Evolutionary conservation across 2,329 filamentous ascomycete species (phyloP).

Genomic region (Penicillium sp.): DNA sequence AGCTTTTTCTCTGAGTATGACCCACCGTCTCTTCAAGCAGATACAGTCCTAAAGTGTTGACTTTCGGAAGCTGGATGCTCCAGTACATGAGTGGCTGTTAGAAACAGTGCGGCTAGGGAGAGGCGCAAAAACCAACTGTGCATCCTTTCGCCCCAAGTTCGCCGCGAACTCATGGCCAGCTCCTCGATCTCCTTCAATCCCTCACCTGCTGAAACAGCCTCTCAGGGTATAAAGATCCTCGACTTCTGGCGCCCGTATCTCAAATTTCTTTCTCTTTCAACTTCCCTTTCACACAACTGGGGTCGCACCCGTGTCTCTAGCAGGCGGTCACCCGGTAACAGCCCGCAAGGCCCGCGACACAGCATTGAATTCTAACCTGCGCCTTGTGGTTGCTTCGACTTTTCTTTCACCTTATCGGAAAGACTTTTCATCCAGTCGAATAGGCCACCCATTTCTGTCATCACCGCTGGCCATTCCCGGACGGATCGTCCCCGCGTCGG

Average conservation of each 20-base stretch:
- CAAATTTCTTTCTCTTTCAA: not conserved
- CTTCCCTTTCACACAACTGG: not conserved
- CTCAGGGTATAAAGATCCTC: constrained; percentile 8
- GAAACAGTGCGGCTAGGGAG: constrained; percentile 6
- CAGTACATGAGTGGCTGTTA: not conserved
- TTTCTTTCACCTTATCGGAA: not conserved
- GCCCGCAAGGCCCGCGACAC: constrained; percentile 14
- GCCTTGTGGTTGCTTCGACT: not conserved
- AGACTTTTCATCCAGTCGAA: not conserved
- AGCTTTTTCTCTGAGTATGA: too few species aligned
- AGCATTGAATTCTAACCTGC: not conserved
- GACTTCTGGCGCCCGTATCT: not conserved
- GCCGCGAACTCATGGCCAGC: constrained; percentile 12
- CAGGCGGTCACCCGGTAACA: constrained; percentile 13
- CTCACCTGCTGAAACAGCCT: constrained; percentile 13
- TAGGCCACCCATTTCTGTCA: not conserved
- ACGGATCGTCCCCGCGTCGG: not conserved
- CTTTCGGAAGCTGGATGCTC: too few species aligned
- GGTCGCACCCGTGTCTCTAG: constrained; percentile 2
- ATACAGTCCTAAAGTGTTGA: too few species aligned
- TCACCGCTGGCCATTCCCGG: not conserved
- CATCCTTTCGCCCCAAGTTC: constrained; percentile 17
- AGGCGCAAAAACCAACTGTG: constrained; percentile 11
- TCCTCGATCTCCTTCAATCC: constrained; percentile 5
- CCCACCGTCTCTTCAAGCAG: too few species aligned